Evolutionary conservation across 176 grass and related monocot species (phyloP).

Genomic region (Aegilops umbellulata): DNA sequence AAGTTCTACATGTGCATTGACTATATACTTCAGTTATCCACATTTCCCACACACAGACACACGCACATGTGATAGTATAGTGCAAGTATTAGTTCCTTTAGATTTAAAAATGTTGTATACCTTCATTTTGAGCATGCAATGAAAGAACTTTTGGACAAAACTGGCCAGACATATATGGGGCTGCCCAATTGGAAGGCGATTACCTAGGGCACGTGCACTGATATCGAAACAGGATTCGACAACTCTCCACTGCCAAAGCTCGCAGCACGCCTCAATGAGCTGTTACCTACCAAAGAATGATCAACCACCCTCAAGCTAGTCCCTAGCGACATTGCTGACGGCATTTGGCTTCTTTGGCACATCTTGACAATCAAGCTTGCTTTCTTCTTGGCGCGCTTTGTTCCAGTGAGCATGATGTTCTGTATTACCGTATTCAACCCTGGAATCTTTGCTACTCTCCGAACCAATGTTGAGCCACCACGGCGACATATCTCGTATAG

Average conservation of each 20-base stretch:
- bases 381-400: slow-evolving; percentile 93
- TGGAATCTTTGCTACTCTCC: slow-evolving; percentile 56
- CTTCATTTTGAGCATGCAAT: slow-evolving; percentile 49
- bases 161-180: slow-evolving; percentile 29
- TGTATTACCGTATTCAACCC: slow-evolving; percentile 66
- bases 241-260: slow-evolving; percentile 64
- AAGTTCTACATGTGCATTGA: slow-evolving; percentile 32
- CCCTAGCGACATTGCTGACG: slow-evolving; percentile 43
- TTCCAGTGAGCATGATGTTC: slow-evolving; percentile 59
- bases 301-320: slow-evolving; percentile 45
- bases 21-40: slow-evolving; percentile 52
- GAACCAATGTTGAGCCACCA: slow-evolving; percentile 49
- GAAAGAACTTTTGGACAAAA: slow-evolving; percentile 60
- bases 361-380: slow-evolving; percentile 73
- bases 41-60: slow-evolving; percentile 24
- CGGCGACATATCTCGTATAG: slow-evolving; percentile 85
- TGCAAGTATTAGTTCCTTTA: slow-evolving; percentile 43
- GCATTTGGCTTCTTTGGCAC: slow-evolving; percentile 62
- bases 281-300: slow-evolving; percentile 56
- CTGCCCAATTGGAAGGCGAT: slow-evolving; percentile 22
- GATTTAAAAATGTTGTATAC: slow-evolving; percentile 54
- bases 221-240: slow-evolving; percentile 63
- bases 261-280: slow-evolving; percentile 34
- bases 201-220: slow-evolving; percentile 70
- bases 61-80: slow-evolving; percentile 25